Base-by-base conservation (phyloP, 75 land plant genomes). In the Sequoia sempervirens region DNA sequence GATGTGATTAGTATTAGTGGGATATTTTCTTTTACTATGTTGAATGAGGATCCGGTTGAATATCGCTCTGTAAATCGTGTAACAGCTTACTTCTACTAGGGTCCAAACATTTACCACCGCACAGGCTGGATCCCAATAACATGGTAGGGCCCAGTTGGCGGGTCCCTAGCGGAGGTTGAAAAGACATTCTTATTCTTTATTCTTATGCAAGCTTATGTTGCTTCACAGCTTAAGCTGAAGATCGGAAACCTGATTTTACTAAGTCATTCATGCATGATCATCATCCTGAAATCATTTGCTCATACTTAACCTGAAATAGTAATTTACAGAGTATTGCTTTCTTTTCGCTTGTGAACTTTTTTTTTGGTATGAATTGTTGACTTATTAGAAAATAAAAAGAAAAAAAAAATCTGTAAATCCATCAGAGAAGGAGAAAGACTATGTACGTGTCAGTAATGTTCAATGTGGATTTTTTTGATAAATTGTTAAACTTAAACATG, bases 101-200 rank as follows among this genome's bases (percentile, higher is more conserved):
- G 36, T 0, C 36, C 36, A 34, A 34, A 34, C 36, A 34, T 34
- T 34, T 34, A 61, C n/a, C 66, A 45, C 23, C 69, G 80, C 45
- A 36, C 85, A 11, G 87, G 84, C 73, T 91, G 93, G 95, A 76
- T 86, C 12, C 95, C 95, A 14, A 86, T 87, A 26, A 86, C 97
- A 14, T 92, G 95, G 94, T 91, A 92, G 53, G 66, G 91, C 72
- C 90, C 96, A 1, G 84, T 92, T 82, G 99, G 98, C 4, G 99
- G 99, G 1, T 98, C 98, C 45, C 84, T 96, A 28, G 98, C 93
- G 4, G 98, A 96, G 86, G 97, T 89, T 50, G 14, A 50, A 50
- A 12, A 3, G 53, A 50, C 53, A 50, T 12, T 50, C 53, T 50
- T 46, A 10, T 46, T 50, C 53, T 50, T 47, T 50, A 12, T 13